Evolutionary conservation across 2,329 filamentous ascomycete species (phyloP).

Genomic region (Allantophomopsis lycopodina): DNA sequence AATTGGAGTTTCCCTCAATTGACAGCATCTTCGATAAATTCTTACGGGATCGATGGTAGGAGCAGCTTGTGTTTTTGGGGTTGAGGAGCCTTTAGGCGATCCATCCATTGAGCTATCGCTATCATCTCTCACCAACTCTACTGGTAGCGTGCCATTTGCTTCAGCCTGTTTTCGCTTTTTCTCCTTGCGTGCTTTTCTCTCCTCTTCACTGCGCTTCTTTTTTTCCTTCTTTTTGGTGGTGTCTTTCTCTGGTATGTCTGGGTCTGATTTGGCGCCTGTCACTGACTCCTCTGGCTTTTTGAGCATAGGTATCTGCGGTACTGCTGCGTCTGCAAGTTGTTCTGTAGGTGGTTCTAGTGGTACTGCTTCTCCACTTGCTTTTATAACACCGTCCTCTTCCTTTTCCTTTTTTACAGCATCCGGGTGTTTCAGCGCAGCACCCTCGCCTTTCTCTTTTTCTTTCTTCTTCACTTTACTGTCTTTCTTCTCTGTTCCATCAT

Average conservation of each 20-base stretch:
- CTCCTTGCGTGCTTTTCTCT: conserved; percentile 84
- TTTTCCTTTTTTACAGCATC: conserved; percentile 45
- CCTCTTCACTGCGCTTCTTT: conserved; percentile 89
- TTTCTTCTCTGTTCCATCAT: conserved; percentile 29
- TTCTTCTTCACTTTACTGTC: conserved; percentile 44
- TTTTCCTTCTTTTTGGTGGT: conserved; percentile 76
- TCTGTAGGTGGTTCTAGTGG: conserved; percentile 21
- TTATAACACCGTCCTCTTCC: conserved; percentile 28
- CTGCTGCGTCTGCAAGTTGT: conserved; percentile 13
- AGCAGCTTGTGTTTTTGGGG: conserved; percentile 41
- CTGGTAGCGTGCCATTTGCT: conserved; percentile 73
- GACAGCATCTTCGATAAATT: conserved; percentile 90
- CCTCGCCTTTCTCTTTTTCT: conserved; percentile 57
- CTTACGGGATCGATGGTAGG: conserved; percentile 85
- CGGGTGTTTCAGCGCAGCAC: conserved; percentile 57
- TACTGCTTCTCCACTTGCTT: conserved; percentile 25
- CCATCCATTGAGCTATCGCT: conserved; percentile 35
- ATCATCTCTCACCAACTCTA: conserved; percentile 65
- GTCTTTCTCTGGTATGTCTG: conserved; percentile 15
- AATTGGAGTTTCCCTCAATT: conserved; percentile 83
- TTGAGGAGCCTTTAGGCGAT: conserved; percentile 12
- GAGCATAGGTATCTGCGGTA: conserved; percentile 1
- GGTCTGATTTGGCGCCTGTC: no score
- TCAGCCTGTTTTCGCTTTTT: conserved; percentile 75
- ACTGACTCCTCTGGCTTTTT: conserved; percentile 13